Base-by-base conservation (phyloP, 306 rosid genomes). In the Cucurbita moschata region DNA sequence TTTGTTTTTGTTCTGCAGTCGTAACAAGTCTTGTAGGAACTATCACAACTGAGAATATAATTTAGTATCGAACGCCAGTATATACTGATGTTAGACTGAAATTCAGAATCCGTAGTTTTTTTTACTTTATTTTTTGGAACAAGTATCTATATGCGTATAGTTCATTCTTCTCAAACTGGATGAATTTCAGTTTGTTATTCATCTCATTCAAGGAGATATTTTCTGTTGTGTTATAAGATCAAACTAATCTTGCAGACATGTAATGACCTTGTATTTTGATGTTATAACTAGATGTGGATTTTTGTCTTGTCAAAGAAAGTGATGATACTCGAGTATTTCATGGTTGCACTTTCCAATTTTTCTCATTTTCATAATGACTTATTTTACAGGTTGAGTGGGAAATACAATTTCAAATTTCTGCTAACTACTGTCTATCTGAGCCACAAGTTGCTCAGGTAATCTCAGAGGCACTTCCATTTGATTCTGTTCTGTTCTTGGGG, bases 401-500 rank as follows among this genome's bases (percentile, higher is more conserved):
- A 87, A 88, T 93, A 73, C 76, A 80, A 30, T 93, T 93, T 85
- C 98, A 93, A 88, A 83, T 87, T 73, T 76, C 77, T 79, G 84
- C 88, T 7, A 82, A 84, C 61, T 38, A 78, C 78, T 82, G 89
- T 84, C 77, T 93, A 75, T 90, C 96, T 73, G 98, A 93, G 80
- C 98, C 98, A 71, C 85, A 83, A 82, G 94, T 86, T 75, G 94
- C 97, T 53, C 84, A 77, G 78, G 73, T 80, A 81, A 85, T 86
- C 68, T 82, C 94, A 40, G 86, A 88, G 81, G 86, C 87, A 66
- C 86, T 94, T 79, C 85, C 88, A 75, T 68, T 69, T 21, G 85
- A 86, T 67, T 85, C 89, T 88, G 90, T 96, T 78, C 87, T 94
- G 75, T 94, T 94, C 83, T 81, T 90, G 66, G 98, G 98, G 82